A percentile compares a stretch with the other conserved stretches of the same genome.
These are phyloP conservation scores for Hyphopichia fennica DNA, from an alignment of 1,139 yeast species.

Conservation along the genomic window DNA sequence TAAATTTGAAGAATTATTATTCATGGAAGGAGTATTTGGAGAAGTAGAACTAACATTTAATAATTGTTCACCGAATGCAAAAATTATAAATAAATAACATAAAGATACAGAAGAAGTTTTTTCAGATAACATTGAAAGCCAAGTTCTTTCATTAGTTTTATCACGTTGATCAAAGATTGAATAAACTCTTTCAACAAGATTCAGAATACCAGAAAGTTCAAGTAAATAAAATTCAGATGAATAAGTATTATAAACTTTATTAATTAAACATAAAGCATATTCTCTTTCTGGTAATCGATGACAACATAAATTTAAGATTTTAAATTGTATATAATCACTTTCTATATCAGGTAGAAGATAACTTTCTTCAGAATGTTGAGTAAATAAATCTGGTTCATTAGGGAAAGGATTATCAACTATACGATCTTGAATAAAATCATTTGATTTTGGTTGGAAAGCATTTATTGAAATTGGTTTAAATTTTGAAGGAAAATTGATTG, in stretches of 20 bases:
- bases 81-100: conserved; percentile 32
- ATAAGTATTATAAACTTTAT: conserved; percentile 32
- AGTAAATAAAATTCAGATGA: conserved; percentile 43
- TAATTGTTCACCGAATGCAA: conserved; percentile 42
- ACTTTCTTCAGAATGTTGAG: conserved; percentile 11
- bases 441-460: background rate
- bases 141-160: conserved; percentile 1
- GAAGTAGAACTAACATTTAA: conserved; percentile 9
- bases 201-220: conserved; percentile 20
- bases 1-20: background rate
- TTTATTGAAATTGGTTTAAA: background rate
- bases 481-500: conserved; percentile 6
- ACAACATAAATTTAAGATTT: conserved; percentile 18
- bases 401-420: background rate
- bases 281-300: conserved; percentile 30
- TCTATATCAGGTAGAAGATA: conserved; percentile 25
- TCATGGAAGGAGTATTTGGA: conserved; percentile 5
- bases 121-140: conserved; percentile 1
- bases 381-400: background rate
- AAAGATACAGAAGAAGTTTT: conserved; percentile 12
- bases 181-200: conserved; percentile 27
- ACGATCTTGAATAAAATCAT: conserved; percentile 2
- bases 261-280: conserved; percentile 27
- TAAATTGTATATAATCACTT: conserved; percentile 25
- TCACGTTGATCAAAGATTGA: conserved; percentile 21